Evolutionary conservation across 2,329 filamentous ascomycete genomes (phyloP).

Genomic region (Cercospora brassicicola): DNA sequence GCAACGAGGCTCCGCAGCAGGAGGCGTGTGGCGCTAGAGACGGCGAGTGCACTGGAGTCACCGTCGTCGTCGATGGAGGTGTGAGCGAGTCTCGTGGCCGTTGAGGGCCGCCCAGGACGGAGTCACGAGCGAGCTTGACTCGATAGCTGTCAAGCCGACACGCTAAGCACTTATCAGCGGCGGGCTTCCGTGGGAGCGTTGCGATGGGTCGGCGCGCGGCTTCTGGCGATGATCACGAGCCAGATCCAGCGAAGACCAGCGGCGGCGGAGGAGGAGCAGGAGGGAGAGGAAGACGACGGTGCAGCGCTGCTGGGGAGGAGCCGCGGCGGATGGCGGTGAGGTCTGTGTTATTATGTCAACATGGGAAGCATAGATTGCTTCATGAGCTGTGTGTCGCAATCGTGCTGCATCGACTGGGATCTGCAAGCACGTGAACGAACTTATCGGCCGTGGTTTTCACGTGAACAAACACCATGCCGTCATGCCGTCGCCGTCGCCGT

Average conservation of each 20-base stretch:
- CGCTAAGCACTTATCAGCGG: background rate
- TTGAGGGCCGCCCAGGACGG: conserved; percentile 14
- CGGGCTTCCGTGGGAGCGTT: background rate
- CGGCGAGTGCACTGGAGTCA: background rate
- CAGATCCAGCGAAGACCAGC: background rate
- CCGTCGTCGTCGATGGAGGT: background rate
- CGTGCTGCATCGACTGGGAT: background rate
- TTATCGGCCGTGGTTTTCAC: background rate
- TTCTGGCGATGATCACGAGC: background rate
- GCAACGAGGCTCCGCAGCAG: conserved; percentile 20
- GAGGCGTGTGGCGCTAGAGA: background rate
- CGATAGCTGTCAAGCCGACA: conserved; percentile 9
- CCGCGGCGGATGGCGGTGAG: background rate
- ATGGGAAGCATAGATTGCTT: background rate
- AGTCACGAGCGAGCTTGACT: conserved; percentile 19
- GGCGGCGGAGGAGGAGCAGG: background rate
- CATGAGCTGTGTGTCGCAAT: conserved; percentile 1
- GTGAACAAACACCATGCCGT: background rate
- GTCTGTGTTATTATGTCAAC: background rate
- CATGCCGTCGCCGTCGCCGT: background rate
- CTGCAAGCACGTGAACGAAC: background rate
- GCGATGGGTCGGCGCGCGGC: background rate
- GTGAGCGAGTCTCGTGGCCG: conserved; percentile 11
- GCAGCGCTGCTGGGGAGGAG: background rate
- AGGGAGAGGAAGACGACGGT: background rate